A percentile compares a stretch with the other conserved stretches of the same genome.
Evolutionary conservation across 352 stramenopile species (phyloP).

Genomic region (Albugo candida): DNA sequence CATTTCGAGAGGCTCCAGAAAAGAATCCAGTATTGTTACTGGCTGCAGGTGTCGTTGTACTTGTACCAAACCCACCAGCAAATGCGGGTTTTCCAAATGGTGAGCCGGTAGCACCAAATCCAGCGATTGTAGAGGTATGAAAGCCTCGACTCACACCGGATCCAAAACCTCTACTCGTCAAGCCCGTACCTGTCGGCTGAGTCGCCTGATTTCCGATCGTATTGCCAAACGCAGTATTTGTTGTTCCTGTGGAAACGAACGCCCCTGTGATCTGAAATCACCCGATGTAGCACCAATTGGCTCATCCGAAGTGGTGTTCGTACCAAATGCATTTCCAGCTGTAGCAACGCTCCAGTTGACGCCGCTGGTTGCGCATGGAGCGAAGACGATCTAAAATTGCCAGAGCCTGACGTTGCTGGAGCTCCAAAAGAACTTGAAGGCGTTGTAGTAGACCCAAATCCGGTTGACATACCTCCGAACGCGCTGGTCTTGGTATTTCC

Average conservation of each 20-base stretch:
- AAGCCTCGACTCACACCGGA: conserved; percentile 1
- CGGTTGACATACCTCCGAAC: conserved; percentile 18
- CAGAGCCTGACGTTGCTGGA: conserved; percentile 23
- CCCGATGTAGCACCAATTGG: conserved; percentile 1
- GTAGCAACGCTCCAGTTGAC: conserved; percentile 20
- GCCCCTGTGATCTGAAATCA: conserved; percentile 2
- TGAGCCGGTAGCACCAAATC: conserved; percentile 1
- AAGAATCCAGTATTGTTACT: conserved; percentile 11
- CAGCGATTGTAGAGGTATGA: neutral
- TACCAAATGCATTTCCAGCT: conserved; percentile 14
- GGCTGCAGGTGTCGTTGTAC: conserved; percentile 9
- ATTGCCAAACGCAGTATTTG: conserved; percentile 3
- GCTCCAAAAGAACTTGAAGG: conserved; percentile 16
- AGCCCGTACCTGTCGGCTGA: neutral
- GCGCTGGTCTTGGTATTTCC: conserved; percentile 7
- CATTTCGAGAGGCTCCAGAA: conserved; percentile 17
- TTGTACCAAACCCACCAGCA: conserved; percentile 22
- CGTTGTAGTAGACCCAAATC: conserved; percentile 14
- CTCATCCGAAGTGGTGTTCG: neutral
- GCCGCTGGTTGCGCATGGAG: neutral
- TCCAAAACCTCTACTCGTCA: conserved; percentile 2
- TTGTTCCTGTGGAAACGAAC: neutral
- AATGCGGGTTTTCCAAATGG: conserved; percentile 2
- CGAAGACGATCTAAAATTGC: conserved; percentile 22
- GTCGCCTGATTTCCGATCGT: conserved; percentile 6